Evolutionary conservation across 768 basidiomycete genomes (phyloP).

Genomic region (Xerocomus brunneocitrinus): DNA sequence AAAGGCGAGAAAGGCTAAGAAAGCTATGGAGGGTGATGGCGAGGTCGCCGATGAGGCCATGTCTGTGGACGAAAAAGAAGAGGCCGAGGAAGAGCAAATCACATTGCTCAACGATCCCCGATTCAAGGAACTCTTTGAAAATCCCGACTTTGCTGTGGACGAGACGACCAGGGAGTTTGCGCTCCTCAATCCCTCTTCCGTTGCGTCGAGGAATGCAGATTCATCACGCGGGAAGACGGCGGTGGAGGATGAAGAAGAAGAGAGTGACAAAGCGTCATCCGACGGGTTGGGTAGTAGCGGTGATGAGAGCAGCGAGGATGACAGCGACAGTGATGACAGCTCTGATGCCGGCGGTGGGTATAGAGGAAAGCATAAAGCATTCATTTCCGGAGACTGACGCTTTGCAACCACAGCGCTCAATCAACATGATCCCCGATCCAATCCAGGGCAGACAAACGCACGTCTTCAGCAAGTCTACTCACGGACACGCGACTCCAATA

Average conservation of each 20-base stretch:
- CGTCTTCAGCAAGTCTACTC: conserved; percentile 44
- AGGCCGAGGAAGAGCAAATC: conserved; percentile 22
- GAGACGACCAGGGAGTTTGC: conserved; percentile 83
- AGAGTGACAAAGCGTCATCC: conserved; percentile 67
- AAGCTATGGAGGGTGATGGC: conserved; percentile 33
- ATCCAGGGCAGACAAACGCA: conserved; percentile 45
- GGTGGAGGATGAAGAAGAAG: conserved; percentile 86
- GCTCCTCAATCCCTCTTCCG: conserved; percentile 87
- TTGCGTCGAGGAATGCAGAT: conserved; percentile 44
- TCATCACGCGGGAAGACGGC: conserved; percentile 57
- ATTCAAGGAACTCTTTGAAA: conserved; percentile 86
- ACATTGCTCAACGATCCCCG: conserved; percentile 79
- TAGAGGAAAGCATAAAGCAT: background rate
- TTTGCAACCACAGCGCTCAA: conserved; percentile 39
- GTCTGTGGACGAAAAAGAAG: conserved; percentile 26
- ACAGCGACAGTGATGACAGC: conserved; percentile 42
- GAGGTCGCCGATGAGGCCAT: conserved; percentile 25
- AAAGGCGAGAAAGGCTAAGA: conserved; percentile 41
- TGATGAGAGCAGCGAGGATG: conserved; percentile 44
- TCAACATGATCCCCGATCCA: conserved; percentile 53
- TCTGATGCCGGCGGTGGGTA: conserved; percentile 54
- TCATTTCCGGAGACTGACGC: conserved; percentile 14
- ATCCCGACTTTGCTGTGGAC: conserved; percentile 90
- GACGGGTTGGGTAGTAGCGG: conserved; percentile 45
- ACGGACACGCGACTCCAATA: conserved; percentile 40